phyloP scores from a whole-genome alignment of 495 filamentous ascomycete genomes.

The Xylaria scruposa region DNA sequence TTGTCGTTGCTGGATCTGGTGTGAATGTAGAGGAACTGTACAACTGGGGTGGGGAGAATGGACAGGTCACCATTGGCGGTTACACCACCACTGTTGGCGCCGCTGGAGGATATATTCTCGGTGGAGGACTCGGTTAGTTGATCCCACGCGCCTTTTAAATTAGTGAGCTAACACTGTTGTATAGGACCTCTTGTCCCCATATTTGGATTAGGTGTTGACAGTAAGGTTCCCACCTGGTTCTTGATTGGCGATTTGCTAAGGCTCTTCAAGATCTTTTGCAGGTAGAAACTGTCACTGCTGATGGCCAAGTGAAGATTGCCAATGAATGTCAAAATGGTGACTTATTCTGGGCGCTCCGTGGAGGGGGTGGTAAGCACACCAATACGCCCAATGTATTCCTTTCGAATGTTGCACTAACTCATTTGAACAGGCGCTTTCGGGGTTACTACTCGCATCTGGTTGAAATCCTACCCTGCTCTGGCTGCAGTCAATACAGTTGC shows the following conservation, averaged over 20 bases:
- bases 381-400: not conserved
- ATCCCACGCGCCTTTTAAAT: not conserved
- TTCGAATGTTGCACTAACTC: not conserved
- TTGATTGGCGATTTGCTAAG: not conserved
- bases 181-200: slow-evolving; percentile 10
- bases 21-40: slow-evolving; percentile 56
- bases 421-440: not conserved
- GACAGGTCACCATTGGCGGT: slow-evolving; percentile 45
- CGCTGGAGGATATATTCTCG: slow-evolving; percentile 49
- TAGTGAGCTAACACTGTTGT: not conserved
- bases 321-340: slow-evolving; percentile 53
- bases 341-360: slow-evolving; percentile 56
- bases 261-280: slow-evolving; percentile 39
- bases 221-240: not conserved
- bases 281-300: slow-evolving; percentile 62
- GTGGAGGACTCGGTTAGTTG: slow-evolving; percentile 40
- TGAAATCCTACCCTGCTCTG: slow-evolving; percentile 1
- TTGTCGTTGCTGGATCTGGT: slow-evolving; percentile 53
- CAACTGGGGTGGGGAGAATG: slow-evolving; percentile 45
- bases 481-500: slow-evolving; percentile 16
- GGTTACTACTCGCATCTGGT: slow-evolving; percentile 13
- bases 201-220: slow-evolving; percentile 13
- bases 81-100: slow-evolving; percentile 34
- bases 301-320: slow-evolving; percentile 58
- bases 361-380: slow-evolving; percentile 37